These are phyloP conservation scores for Epichloe amarillans DNA, from an alignment of 2,329 filamentous ascomycete species.

Conservation along the genomic window DNA sequence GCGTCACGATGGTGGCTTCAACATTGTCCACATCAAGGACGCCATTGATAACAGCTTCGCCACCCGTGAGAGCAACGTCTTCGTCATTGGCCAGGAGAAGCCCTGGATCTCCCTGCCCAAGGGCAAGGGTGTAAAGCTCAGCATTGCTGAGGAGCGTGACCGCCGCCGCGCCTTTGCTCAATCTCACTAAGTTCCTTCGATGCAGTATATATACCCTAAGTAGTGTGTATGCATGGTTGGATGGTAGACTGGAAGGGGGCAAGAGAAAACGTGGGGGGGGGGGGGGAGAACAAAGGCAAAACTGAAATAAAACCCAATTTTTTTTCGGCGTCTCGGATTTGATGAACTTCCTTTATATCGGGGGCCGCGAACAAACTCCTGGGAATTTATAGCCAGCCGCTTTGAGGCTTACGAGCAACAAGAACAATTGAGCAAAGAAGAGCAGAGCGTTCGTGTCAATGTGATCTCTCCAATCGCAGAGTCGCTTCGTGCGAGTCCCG, in stretches of 20 bases:
- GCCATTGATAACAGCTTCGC: constrained; percentile 99
- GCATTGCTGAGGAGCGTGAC: constrained; percentile 98
- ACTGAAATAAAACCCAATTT: background rate
- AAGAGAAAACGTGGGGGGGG: background rate
- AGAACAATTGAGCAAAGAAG: constrained; percentile 12
- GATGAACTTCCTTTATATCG: constrained; percentile 20
- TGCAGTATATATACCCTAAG: background rate
- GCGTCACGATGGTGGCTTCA: constrained; percentile 99
- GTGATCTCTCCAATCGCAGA: background rate
- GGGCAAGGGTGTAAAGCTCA: constrained; percentile 99
- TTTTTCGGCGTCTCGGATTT: constrained; percentile 25
- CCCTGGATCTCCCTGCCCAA: constrained; percentile 99
- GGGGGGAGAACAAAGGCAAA: background rate
- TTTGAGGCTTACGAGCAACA: constrained; percentile 24
- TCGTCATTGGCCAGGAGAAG: constrained; percentile 97
- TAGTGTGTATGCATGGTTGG: constrained; percentile 7
- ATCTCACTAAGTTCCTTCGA: constrained; percentile 31
- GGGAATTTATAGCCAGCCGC: constrained; percentile 18
- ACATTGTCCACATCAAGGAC: constrained; percentile 99
- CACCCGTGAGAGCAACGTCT: constrained; percentile 98
- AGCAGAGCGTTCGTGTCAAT: constrained; percentile 1
- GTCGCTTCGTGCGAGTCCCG: background rate
- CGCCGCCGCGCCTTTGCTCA: constrained; percentile 63
- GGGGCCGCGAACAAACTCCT: constrained; percentile 16
- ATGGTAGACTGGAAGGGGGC: constrained; percentile 11